Percentiles rank a stretch among this genome's conserved stretches.
phyloP scores from a whole-genome alignment of 306 rosid genomes.

The Delonix regia region DNA sequence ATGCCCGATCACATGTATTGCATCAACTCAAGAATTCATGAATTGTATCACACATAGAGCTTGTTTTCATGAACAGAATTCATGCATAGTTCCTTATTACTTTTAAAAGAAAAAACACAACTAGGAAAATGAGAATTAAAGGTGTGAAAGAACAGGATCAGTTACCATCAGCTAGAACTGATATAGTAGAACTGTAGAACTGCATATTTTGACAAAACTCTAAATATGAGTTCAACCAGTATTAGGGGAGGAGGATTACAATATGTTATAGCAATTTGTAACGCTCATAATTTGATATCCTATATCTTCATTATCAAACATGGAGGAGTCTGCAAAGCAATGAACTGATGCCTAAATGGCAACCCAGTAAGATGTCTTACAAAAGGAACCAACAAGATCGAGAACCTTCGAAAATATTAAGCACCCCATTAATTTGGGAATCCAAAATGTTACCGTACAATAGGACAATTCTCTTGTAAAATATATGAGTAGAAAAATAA shows the following conservation, averaged over 20 bases:
- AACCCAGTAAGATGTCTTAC: neutral
- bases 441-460: neutral
- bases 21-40: slow-evolving; percentile 11
- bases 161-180: neutral
- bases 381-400: neutral
- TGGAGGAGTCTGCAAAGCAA: neutral
- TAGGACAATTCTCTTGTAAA: neutral
- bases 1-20: neutral
- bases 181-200: neutral
- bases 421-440: neutral
- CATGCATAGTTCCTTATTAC: neutral
- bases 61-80: slow-evolving; percentile 13
- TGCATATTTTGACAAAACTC: neutral
- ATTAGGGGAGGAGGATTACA: neutral
- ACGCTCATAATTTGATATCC: neutral
- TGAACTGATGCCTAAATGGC: neutral
- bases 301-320: neutral
- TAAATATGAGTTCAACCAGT: neutral
- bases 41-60: neutral
- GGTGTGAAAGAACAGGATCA: slow-evolving; percentile 1
- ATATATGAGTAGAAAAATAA: neutral
- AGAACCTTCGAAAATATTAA: neutral
- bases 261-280: neutral
- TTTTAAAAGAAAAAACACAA: slow-evolving; percentile 17
- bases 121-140: slow-evolving; percentile 12